A percentile compares a stretch with the other conserved stretches of the same genome.
These are phyloP conservation scores for Penicillium sp. DNA, from an alignment of 2,329 filamentous ascomycete genomes.

Conservation along the genomic window DNA sequence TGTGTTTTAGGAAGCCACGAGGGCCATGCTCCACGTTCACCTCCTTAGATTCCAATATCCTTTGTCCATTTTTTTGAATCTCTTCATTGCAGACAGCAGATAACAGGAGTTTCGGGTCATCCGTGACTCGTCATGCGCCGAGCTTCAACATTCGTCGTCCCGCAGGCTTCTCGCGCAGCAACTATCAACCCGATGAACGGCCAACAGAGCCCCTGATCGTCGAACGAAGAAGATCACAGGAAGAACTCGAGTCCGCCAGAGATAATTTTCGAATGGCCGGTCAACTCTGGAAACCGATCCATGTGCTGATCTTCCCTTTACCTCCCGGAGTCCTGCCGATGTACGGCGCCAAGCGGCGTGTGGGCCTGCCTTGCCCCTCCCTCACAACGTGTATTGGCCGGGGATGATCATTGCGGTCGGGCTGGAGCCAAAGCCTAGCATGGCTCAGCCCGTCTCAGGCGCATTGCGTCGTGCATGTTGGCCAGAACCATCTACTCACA, in stretches of 20 bases:
- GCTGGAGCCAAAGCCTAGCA: slow-evolving; percentile 8
- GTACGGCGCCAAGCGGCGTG: slow-evolving; percentile 19
- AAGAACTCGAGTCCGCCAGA: not conserved
- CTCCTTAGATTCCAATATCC: not conserved
- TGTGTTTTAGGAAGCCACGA: not conserved
- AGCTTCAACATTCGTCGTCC: not conserved
- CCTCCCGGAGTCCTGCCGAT: slow-evolving; percentile 16
- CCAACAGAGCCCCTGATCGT: not conserved
- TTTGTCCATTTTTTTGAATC: not conserved
- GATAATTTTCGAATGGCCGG: not conserved
- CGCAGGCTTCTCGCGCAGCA: not conserved
- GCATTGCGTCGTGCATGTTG: slow-evolving; percentile 7
- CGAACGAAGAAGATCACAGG: not conserved
- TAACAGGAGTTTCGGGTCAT: not conserved
- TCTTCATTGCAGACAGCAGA: not conserved
- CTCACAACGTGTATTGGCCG: slow-evolving; percentile 11
- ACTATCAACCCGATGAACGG: not conserved
- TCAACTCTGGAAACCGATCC: slow-evolving; percentile 6
- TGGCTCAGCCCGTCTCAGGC: slow-evolving; percentile 6
- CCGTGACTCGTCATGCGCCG: not conserved
- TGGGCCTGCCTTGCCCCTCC: slow-evolving; percentile 16
- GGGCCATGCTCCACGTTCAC: not conserved
- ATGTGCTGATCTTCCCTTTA: slow-evolving; percentile 11
- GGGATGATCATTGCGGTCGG: slow-evolving; percentile 14
- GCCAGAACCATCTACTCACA: slow-evolving; percentile 3